These are phyloP conservation scores for Galerina marginata DNA, from an alignment of 768 basidiomycete species.

Conservation along the genomic window DNA sequence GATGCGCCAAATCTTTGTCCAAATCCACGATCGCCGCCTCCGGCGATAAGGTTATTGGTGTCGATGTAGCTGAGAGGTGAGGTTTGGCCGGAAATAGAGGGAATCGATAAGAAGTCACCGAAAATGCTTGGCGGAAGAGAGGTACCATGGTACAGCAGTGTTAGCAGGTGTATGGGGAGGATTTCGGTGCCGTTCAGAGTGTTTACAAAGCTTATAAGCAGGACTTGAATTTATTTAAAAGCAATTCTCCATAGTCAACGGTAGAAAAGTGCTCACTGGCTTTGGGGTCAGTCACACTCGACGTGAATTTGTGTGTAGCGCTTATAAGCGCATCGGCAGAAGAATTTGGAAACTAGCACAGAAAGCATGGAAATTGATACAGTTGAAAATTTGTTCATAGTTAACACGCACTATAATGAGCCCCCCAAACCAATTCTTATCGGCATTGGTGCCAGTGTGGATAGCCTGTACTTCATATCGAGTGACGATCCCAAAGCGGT, in stretches of 20 bases:
- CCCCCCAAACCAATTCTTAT: slow-evolving; percentile 46
- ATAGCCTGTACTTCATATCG: slow-evolving; percentile 45
- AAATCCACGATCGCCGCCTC: slow-evolving; percentile 33
- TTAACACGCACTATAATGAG: slow-evolving; percentile 35
- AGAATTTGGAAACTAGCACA: slow-evolving; percentile 39
- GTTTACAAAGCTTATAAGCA: slow-evolving; percentile 30
- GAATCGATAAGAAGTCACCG: slow-evolving; percentile 44
- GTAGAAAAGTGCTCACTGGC: slow-evolving; percentile 34
- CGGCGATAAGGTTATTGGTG: slow-evolving; percentile 34
- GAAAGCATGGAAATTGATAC: neutral
- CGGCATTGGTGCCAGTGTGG: slow-evolving; percentile 42
- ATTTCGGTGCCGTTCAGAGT: slow-evolving; percentile 26
- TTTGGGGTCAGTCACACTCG: slow-evolving; percentile 42
- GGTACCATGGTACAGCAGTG: slow-evolving; percentile 43
- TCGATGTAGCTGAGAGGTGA: slow-evolving; percentile 42
- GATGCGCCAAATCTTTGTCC: slow-evolving; percentile 44
- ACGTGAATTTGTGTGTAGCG: slow-evolving; percentile 42
- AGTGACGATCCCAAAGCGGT: slow-evolving; percentile 51
- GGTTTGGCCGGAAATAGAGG: slow-evolving; percentile 29
- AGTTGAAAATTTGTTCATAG: neutral
- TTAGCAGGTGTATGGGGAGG: slow-evolving; percentile 30
- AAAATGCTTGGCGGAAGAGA: slow-evolving; percentile 38
- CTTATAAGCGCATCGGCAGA: slow-evolving; percentile 42
- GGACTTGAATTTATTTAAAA: slow-evolving; percentile 23
- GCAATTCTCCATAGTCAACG: neutral